phyloP scores from a whole-genome alignment of 192 early-diverging fungal species.

The Allomyces macrogynus region DNA sequence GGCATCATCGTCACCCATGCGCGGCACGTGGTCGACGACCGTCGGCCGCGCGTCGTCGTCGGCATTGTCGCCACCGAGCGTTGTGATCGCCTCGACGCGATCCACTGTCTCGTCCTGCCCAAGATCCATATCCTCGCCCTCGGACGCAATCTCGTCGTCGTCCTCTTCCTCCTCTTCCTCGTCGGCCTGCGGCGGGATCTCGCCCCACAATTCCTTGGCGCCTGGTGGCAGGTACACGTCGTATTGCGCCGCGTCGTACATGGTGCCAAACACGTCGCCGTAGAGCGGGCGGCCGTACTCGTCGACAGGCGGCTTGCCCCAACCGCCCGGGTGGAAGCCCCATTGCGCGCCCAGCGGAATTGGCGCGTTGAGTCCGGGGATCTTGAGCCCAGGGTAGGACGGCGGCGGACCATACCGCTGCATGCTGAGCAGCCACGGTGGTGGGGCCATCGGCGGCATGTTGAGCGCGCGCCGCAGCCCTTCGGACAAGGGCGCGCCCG shows the following conservation, averaged over 20 bases:
- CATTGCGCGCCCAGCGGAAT: slow-evolving; percentile 94
- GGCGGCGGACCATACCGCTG: slow-evolving; percentile 92
- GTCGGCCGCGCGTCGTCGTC: slow-evolving; percentile 65
- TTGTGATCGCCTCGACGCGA: slow-evolving; percentile 13
- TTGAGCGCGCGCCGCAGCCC: slow-evolving; percentile 70
- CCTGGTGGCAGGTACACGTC: slow-evolving; percentile 49
- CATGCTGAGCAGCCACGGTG: slow-evolving; percentile 97
- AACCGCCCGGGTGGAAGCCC: slow-evolving; percentile 95
- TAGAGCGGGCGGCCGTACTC: slow-evolving; percentile 79
- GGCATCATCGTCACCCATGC: slow-evolving; percentile 60
- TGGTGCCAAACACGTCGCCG: slow-evolving; percentile 80
- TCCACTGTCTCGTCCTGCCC: slow-evolving; percentile 26
- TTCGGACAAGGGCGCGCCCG: slow-evolving; percentile 56
- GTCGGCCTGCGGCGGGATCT: slow-evolving; percentile 58
- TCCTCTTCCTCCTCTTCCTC: slow-evolving; percentile 52
- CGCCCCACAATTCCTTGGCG: slow-evolving; percentile 69
- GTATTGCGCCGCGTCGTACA: slow-evolving; percentile 23
- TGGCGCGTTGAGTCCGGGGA: slow-evolving; percentile 88
- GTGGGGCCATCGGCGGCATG: slow-evolving; percentile 79
- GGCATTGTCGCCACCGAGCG: slow-evolving; percentile 33
- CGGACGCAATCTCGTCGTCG: slow-evolving; percentile 22
- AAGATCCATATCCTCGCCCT: slow-evolving; percentile 14
- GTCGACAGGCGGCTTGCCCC: slow-evolving; percentile 69
- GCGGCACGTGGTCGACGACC: slow-evolving; percentile 48
- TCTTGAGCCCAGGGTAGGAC: slow-evolving; percentile 69